These are phyloP conservation scores for Zygoascus flipseniorum DNA, from an alignment of 805 yeast species.

Conservation along the genomic window DNA sequence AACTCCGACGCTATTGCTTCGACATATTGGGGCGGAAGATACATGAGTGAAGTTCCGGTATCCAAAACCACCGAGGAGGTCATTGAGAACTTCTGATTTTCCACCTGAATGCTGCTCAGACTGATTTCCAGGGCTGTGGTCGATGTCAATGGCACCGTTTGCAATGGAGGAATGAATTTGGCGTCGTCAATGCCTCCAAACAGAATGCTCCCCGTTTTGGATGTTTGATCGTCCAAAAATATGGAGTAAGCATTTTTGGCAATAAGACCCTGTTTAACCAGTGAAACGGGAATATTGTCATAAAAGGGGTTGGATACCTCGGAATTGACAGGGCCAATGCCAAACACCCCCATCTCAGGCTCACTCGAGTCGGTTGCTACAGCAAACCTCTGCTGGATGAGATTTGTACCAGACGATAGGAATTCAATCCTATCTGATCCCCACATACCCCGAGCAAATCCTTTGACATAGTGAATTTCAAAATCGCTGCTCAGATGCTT, in stretches of 20 bases:
- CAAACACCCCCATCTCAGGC: constrained; percentile 17
- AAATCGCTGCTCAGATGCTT: constrained; percentile 13
- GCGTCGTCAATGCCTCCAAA: constrained; percentile 68
- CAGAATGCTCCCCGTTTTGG: constrained; percentile 43
- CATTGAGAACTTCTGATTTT: background rate
- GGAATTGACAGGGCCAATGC: constrained; percentile 18
- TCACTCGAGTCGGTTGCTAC: constrained; percentile 66
- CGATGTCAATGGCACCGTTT: constrained; percentile 14
- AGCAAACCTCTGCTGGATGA: constrained; percentile 45
- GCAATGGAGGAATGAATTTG: constrained; percentile 28
- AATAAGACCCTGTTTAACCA: constrained; percentile 52
- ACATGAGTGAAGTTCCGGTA: constrained; percentile 47
- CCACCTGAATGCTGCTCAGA: constrained; percentile 15
- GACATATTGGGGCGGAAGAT: constrained; percentile 36
- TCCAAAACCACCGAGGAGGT: constrained; percentile 36
- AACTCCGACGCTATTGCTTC: constrained; percentile 28
- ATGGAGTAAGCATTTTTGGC: constrained; percentile 52
- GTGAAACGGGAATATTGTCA: constrained; percentile 51
- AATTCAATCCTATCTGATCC: constrained; percentile 34
- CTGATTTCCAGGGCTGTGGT: constrained; percentile 14
- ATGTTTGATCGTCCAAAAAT: constrained; percentile 38
- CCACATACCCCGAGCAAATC: constrained; percentile 47
- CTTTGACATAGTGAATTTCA: constrained; percentile 33
- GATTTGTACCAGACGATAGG: constrained; percentile 40
- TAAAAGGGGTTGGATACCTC: constrained; percentile 29